A percentile compares a stretch with the other conserved stretches of the same genome.
Evolutionary conservation across 495 filamentous ascomycete species (phyloP).

Genomic region (Evansstolkia leycettana): DNA sequence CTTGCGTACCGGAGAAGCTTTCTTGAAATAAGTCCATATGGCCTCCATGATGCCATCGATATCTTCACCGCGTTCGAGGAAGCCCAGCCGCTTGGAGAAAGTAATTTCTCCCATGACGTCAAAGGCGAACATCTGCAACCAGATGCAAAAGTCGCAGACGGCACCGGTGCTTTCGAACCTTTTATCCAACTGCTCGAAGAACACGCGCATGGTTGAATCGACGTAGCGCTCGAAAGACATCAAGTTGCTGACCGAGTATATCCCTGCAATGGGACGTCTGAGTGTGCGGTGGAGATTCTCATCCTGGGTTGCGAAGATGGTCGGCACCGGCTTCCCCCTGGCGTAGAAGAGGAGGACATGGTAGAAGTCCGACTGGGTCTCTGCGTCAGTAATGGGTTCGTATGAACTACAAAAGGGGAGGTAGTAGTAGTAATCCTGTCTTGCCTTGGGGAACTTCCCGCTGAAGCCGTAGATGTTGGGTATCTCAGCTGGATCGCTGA

Average conservation of each 20-base stretch:
- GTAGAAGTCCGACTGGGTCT: no score
- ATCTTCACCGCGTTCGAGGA: conserved; percentile 49
- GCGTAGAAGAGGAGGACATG: no score
- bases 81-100: conserved; percentile 45
- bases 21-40: conserved; percentile 43
- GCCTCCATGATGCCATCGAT: conserved; percentile 48
- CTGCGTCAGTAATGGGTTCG: conserved; percentile 22
- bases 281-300: conserved; percentile 29
- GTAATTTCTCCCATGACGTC: conserved; percentile 57
- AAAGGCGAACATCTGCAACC: conserved; percentile 48
- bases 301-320: conserved; percentile 29
- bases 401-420: no score
- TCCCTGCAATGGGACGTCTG: conserved; percentile 26
- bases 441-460: conserved; percentile 26
- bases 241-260: conserved; percentile 42
- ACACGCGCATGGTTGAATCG: conserved; percentile 36
- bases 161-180: conserved; percentile 19
- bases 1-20: conserved; percentile 37
- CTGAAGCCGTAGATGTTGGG: conserved; percentile 33
- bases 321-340: conserved; percentile 11
- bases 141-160: conserved; percentile 34
- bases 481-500: conserved; percentile 28
- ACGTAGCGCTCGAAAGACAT: conserved; percentile 43
- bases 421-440: no score
- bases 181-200: conserved; percentile 30